Evolutionary conservation across 2,329 filamentous ascomycete species (phyloP).

Genomic region (Stagonosporopsis tanaceti): DNA sequence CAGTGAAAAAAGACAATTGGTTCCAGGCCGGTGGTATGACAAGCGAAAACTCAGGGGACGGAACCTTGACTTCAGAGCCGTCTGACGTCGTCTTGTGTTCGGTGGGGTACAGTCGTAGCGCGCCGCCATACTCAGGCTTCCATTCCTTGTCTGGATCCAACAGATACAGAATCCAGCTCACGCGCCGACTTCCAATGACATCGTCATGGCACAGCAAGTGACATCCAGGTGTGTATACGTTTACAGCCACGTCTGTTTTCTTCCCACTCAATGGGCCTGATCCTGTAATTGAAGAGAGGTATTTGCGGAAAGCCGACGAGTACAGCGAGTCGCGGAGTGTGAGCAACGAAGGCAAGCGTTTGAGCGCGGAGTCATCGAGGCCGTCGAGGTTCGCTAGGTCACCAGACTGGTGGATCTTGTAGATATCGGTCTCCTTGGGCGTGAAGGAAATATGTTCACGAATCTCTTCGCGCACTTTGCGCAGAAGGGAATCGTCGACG

Average conservation of each 20-base stretch:
- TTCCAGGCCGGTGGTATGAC: constrained; percentile 95
- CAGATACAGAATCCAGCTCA: constrained; percentile 97
- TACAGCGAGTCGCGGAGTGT: constrained; percentile 94
- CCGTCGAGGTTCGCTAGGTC: constrained; percentile 97
- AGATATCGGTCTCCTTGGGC: constrained; percentile 98
- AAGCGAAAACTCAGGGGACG: constrained; percentile 78
- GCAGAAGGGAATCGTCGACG: constrained; percentile 82
- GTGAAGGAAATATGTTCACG: constrained; percentile 92
- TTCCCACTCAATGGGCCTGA: constrained; percentile 86
- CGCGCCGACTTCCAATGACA: constrained; percentile 93
- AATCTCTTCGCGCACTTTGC: constrained; percentile 87
- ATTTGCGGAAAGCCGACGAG: constrained; percentile 86
- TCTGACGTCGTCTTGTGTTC: constrained; percentile 69
- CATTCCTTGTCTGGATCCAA: constrained; percentile 91
- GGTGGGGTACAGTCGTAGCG: constrained; percentile 84
- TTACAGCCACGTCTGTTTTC: constrained; percentile 99
- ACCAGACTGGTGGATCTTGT: constrained; percentile 98
- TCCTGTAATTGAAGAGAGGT: constrained; percentile 84
- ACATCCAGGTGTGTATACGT: constrained; percentile 95
- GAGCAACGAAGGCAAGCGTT: constrained; percentile 87
- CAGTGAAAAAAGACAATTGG: constrained; percentile 96
- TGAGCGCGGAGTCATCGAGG: constrained; percentile 83
- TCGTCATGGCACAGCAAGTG: constrained; percentile 97
- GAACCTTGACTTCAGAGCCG: constrained; percentile 79
- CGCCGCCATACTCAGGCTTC: constrained; percentile 92